Percentiles rank a stretch among this genome's conserved stretches.
Conservation (phyloP, 768 basidiomycete genomes). For the Podaxis rugospora region DNA sequence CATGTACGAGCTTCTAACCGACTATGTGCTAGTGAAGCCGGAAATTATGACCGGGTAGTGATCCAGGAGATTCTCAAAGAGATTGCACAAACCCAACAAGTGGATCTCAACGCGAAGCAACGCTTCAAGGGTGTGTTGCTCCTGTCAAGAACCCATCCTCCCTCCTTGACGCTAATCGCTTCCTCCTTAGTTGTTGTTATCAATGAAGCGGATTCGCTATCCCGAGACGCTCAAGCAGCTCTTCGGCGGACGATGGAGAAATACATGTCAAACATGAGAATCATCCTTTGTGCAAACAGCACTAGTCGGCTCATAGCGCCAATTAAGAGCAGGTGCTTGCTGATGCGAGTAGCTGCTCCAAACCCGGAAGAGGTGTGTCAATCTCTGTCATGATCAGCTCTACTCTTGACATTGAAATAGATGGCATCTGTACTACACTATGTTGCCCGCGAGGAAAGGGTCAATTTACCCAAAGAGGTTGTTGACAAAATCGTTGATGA, state of each 20-base stretch:
- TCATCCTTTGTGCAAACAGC: constrained; percentile 95
- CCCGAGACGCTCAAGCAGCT: constrained; percentile 95
- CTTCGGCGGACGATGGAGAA: constrained; percentile 98
- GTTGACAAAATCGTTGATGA: constrained; percentile 74
- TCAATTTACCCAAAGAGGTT: constrained; percentile 77
- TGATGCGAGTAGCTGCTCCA: constrained; percentile 92
- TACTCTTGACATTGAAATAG: constrained; percentile 33
- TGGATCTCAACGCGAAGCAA: constrained; percentile 92
- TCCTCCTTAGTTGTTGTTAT: constrained; percentile 81
- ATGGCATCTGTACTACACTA: constrained; percentile 75
- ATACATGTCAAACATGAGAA: constrained; percentile 96
- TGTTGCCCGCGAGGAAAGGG: constrained; percentile 77
- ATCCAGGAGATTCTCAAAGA: constrained; percentile 97
- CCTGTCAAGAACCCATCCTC: not conserved
- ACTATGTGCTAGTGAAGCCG: constrained; percentile 70
- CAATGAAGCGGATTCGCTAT: constrained; percentile 93
- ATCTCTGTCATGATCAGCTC: constrained; percentile 2
- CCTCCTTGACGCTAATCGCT: not conserved
- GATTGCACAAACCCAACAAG: constrained; percentile 98
- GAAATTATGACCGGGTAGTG: constrained; percentile 90
- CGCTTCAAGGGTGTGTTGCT: constrained; percentile 80
- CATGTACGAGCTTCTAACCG: not conserved
- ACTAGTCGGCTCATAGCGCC: constrained; percentile 95
- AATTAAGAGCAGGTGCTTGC: constrained; percentile 91
- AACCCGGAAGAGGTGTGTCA: constrained; percentile 60